These are phyloP conservation scores for Candida silvatica DNA, from an alignment of 805 yeast genomes.

Conservation along the genomic window DNA sequence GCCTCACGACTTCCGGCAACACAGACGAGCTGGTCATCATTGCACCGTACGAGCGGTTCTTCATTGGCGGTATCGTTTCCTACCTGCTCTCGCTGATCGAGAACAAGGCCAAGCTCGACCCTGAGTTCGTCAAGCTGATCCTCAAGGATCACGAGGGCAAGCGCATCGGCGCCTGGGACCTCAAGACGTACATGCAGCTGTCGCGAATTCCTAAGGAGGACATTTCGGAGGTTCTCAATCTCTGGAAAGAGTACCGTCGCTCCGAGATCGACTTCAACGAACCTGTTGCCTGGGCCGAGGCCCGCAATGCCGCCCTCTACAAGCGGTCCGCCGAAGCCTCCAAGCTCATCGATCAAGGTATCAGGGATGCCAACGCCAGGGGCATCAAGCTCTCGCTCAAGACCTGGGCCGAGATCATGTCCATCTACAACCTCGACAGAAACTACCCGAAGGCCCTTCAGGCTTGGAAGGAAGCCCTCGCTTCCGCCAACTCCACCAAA, in stretches of 20 bases:
- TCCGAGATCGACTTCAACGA: constrained; percentile 15
- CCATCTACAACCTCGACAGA: constrained; percentile 31
- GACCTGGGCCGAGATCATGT: constrained; percentile 37
- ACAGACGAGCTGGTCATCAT: constrained; percentile 4
- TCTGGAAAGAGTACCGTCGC: constrained; percentile 4
- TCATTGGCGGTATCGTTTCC: constrained; percentile 10
- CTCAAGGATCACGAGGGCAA: constrained; percentile 4
- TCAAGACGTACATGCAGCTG: background rate
- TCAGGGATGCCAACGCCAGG: constrained; percentile 18
- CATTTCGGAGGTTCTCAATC: constrained; percentile 3
- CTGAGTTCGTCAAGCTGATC: constrained; percentile 15
- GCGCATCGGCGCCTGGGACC: background rate
- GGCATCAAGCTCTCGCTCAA: constrained; percentile 29
- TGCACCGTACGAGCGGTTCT: constrained; percentile 5
- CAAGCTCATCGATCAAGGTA: constrained; percentile 9
- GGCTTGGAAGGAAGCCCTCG: constrained; percentile 36
- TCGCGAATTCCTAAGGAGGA: constrained; percentile 5
- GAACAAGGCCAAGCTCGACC: constrained; percentile 9
- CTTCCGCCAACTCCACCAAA: constrained; percentile 15
- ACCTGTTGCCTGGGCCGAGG: constrained; percentile 6
- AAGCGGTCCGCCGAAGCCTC: constrained; percentile 11
- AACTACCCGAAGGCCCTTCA: constrained; percentile 29
- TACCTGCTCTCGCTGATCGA: constrained; percentile 14
- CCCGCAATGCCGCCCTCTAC: constrained; percentile 10
- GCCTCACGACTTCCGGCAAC: background rate